phyloP scores from a whole-genome alignment of 169 alveolate genomes.

The Plasmodium reichenowi region DNA sequence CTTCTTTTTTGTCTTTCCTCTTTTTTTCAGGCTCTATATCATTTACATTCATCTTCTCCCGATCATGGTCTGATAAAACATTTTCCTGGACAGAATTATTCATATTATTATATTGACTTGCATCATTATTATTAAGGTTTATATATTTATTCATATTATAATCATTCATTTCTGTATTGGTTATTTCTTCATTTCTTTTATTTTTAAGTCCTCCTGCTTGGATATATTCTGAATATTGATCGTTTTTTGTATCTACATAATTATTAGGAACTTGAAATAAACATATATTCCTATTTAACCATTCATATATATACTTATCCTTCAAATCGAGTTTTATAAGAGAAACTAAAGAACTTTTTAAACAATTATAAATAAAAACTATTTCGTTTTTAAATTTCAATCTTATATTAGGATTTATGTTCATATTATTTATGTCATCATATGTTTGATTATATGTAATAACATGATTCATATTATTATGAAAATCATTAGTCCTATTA shows the following conservation, averaged over 20 bases:
- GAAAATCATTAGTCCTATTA: not conserved
- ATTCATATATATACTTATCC: conserved; percentile 53
- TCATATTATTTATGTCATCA: not conserved
- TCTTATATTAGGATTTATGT: not conserved
- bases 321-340: conserved; percentile 51
- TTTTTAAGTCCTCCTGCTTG: not conserved
- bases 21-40: too few species aligned
- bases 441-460: too few species aligned
- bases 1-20: too few species aligned
- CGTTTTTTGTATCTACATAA: too few species aligned
- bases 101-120: too few species aligned
- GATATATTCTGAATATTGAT: not conserved
- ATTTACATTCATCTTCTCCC: too few species aligned
- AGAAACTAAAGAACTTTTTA: conserved; percentile 66
- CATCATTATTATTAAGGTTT: too few species aligned
- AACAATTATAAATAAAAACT: conserved; percentile 46
- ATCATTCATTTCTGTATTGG: too few species aligned
- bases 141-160: too few species aligned
- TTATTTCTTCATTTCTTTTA: not conserved
- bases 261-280: conserved; percentile 18
- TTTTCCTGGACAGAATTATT: too few species aligned
- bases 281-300: conserved; percentile 42
- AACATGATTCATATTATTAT: not conserved
- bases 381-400: conserved; percentile 36
- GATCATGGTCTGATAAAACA: too few species aligned